Conservation (phyloP, 2,329 filamentous ascomycete genomes). For the Clarireedia sp. region DNA sequence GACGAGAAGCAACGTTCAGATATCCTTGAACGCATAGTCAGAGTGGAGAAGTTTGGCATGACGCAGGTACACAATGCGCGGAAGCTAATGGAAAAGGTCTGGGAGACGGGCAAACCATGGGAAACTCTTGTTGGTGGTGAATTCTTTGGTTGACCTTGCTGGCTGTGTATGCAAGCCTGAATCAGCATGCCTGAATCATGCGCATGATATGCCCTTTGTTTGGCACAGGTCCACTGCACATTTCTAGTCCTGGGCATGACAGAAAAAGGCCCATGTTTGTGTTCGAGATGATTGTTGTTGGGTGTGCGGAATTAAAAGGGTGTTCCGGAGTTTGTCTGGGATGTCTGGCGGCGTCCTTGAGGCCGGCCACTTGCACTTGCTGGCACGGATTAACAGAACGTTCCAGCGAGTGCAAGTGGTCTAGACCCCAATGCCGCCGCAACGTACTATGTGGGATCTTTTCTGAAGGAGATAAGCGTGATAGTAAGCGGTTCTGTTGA, state of each 20-base stretch:
- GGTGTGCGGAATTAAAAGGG: constrained; percentile 5
- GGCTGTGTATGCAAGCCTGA: too few species aligned
- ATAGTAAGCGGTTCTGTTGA: constrained; percentile 40
- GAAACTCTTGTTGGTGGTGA: constrained; percentile 46
- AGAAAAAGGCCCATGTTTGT: constrained; percentile 30
- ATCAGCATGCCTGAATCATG: background rate
- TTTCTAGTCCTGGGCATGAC: constrained; percentile 36
- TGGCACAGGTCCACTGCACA: background rate
- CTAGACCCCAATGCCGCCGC: background rate
- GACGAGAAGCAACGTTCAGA: constrained; percentile 47
- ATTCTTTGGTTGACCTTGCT: constrained; percentile 24
- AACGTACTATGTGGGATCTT: constrained; percentile 25
- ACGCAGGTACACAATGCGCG: constrained; percentile 61
- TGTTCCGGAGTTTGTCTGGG: constrained; percentile 10
- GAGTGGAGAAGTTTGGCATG: constrained; percentile 67
- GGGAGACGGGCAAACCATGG: constrained; percentile 61
- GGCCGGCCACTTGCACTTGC: too few species aligned
- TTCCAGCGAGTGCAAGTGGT: background rate
- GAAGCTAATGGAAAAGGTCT: constrained; percentile 59
- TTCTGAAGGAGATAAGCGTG: constrained; percentile 52
- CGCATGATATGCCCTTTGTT: background rate
- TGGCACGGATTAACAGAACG: background rate
- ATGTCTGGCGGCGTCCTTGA: constrained; percentile 3
- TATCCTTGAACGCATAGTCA: constrained; percentile 57
- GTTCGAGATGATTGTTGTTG: background rate